Evolutionary conservation across 108 stramenopile species (phyloP).

Genomic region (Mayamaea pseudoterrestris): DNA sequence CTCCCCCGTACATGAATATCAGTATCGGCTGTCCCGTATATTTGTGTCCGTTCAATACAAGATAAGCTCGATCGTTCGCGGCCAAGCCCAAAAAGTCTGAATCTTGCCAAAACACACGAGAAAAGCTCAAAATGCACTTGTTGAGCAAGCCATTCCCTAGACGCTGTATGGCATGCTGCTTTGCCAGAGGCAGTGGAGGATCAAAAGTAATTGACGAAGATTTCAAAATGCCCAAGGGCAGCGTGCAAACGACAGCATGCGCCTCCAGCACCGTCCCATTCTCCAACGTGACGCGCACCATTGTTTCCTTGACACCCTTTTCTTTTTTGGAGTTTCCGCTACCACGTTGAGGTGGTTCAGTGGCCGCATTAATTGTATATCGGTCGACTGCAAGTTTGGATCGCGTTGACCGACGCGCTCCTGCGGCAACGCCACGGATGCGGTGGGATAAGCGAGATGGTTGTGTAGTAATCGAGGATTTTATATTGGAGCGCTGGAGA

Average conservation of each 20-base stretch:
- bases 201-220: neutral
- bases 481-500: neutral
- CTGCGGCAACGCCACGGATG: slow-evolving; percentile 12
- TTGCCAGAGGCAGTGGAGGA: slow-evolving; percentile 42
- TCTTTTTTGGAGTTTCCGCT: slow-evolving; percentile 6
- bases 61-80: slow-evolving; percentile 25
- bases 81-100: slow-evolving; percentile 67
- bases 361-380: slow-evolving; percentile 11
- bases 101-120: slow-evolving; percentile 59
- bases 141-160: slow-evolving; percentile 81
- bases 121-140: slow-evolving; percentile 74
- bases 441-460: slow-evolving; percentile 13
- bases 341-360: neutral
- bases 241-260: slow-evolving; percentile 71
- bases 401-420: slow-evolving; percentile 25
- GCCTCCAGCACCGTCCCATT: slow-evolving; percentile 60
- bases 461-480: neutral
- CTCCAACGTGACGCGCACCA: slow-evolving; percentile 14
- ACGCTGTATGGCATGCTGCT: slow-evolving; percentile 58
- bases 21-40: slow-evolving; percentile 47
- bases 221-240: slow-evolving; percentile 82
- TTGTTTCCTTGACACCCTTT: slow-evolving; percentile 7
- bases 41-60: slow-evolving; percentile 35
- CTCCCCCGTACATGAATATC: slow-evolving; percentile 67
- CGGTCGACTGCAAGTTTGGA: slow-evolving; percentile 13